Percentiles rank a stretch among this genome's conserved stretches.
Evolutionary conservation across 345 rosid species (phyloP).

Genomic region (Orychophragmus violaceus): DNA sequence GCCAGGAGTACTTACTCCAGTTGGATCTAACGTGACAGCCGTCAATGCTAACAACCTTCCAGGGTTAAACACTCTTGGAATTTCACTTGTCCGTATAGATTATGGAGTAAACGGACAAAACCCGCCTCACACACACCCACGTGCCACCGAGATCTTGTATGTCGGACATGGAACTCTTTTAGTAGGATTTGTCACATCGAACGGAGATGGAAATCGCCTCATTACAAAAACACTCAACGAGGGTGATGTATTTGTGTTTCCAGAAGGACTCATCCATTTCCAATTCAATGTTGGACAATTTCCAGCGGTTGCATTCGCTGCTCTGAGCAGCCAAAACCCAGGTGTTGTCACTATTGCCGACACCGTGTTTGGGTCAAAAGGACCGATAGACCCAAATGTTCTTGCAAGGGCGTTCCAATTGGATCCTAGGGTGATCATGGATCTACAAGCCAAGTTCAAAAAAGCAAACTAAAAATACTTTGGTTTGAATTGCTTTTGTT

Average conservation of each 20-base stretch:
- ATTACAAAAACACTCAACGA: neutral
- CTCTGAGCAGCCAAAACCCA: no score
- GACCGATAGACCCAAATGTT: neutral
- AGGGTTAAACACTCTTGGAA: no score
- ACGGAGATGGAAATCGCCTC: neutral
- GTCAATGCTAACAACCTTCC: neutral
- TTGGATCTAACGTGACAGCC: neutral
- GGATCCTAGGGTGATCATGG: neutral
- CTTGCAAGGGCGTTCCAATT: slow-evolving; percentile 16
- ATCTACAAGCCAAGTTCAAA: neutral
- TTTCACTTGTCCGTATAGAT: no score
- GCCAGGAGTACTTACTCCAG: neutral
- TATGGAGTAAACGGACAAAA: no score
- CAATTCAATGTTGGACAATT: neutral
- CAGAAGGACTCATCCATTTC: slow-evolving; percentile 12
- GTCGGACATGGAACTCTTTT: neutral
- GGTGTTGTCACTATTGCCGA: slow-evolving; percentile 2
- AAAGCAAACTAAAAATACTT: neutral
- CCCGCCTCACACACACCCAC: no score
- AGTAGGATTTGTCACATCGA: slow-evolving; percentile 14
- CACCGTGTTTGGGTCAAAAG: neutral
- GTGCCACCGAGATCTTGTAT: no score
- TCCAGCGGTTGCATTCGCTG: slow-evolving; percentile 2
- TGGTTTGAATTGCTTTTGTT: neutral
- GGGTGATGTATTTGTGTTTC: slow-evolving; percentile 18